Base-by-base conservation (phyloP, 192 early-diverging fungal species). In the Martensiomyces pterosporus region DNA sequence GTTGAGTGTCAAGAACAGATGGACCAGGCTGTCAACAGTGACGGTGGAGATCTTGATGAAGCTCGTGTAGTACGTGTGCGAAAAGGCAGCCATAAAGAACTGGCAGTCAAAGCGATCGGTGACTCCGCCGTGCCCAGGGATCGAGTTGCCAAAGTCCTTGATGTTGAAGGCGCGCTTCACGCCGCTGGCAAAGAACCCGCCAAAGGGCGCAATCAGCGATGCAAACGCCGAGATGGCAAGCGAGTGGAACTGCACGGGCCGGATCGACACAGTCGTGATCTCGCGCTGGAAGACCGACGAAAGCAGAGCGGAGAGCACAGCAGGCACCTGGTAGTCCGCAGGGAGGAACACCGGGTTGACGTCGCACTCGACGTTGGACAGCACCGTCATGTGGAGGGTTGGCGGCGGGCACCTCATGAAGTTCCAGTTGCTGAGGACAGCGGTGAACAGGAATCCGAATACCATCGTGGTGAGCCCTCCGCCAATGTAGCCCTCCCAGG, bases 81-180 rank as follows among this genome's bases (percentile, higher is more conserved):
- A 86, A 60, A 98, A 96, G 24, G 89, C 69, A 2, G 87, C 92
- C 93, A 96, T 98, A 44, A 98, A 67, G 59, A 98, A 93, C 78
- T 98, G 95, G 61, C 95, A 98, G 61, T 98, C 93, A 80, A 98
- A 93, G 21, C 95, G 84, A 73, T 98, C 95, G 0, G 95, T 96
- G 22, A 96, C 79, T 22, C 95, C 95, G 52, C 95, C 95, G 50
- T 98, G 95, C 17, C 95, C 95, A 5, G 95, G 95, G 50, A 98
- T 98, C 25, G 85, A 91, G 60, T 94, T 84, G 9, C 91, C 89
- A 74, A 94, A 98, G 62, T 98, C 95, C 65, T 98, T 96, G 64
- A 95, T 87, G 39, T 94, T 91, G 76, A 98, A 94, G 1, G 95
- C 95, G 23, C 95, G 80, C 69, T 98, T 98, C 47, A 94, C 85